phyloP scores from a whole-genome alignment of 306 rosid genomes.

The Vigna hirtella region DNA sequence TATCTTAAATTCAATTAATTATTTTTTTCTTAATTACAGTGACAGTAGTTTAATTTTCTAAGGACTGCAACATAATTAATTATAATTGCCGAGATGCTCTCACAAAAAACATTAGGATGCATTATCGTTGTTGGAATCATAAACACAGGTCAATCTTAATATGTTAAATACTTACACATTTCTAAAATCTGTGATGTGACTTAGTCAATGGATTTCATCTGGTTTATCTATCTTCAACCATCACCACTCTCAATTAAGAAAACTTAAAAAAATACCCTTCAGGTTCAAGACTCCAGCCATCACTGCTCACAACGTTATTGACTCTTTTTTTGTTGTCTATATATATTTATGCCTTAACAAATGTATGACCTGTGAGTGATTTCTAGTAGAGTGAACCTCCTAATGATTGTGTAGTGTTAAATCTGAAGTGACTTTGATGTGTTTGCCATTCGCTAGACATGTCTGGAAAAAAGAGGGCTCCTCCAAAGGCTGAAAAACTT shows the following conservation, averaged over 20 bases:
- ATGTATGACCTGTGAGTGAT: neutral
- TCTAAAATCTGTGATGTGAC: neutral
- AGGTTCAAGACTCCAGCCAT: neutral
- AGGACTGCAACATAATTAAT: neutral
- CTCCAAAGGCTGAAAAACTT: constrained; percentile 91
- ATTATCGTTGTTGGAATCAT: constrained; percentile 13
- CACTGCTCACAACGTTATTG: neutral
- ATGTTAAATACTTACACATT: neutral
- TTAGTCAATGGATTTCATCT: neutral
- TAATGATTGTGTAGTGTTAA: constrained; percentile 8
- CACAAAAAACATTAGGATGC: constrained; percentile 28
- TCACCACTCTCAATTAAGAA: neutral
- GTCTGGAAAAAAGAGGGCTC: constrained; percentile 73
- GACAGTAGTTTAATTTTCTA: neutral
- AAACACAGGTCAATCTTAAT: constrained; percentile 21
- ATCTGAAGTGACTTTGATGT: constrained; percentile 13
- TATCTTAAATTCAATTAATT: neutral
- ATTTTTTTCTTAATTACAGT: neutral
- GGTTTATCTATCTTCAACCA: neutral
- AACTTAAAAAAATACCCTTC: too few species aligned
- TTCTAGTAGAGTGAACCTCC: constrained; percentile 3
- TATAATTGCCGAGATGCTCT: constrained; percentile 38
- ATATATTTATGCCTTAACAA: neutral
- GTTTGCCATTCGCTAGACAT: constrained; percentile 59
- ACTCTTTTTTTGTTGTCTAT: neutral